Conservation (phyloP, 495 filamentous ascomycete genomes). For the Elasticomyces elasticus region DNA sequence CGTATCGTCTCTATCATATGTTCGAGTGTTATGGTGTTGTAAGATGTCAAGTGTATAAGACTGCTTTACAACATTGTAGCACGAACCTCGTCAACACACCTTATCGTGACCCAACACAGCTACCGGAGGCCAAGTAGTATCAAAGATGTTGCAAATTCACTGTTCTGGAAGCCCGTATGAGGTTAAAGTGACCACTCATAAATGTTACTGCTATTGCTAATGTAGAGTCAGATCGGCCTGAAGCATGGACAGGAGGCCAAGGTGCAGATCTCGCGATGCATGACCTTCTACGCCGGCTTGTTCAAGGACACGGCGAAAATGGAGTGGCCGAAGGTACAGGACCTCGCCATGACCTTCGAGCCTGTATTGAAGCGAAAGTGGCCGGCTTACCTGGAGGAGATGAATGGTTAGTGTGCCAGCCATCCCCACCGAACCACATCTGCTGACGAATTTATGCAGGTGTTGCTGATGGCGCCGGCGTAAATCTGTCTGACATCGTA, state of each 20-base stretch:
- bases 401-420: constrained; percentile 30
- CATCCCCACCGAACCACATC: not conserved
- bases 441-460: constrained; percentile 27
- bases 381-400: constrained; percentile 43
- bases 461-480: constrained; percentile 49
- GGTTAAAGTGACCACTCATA: constrained; percentile 19
- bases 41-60: too few species aligned
- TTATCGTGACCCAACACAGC: not conserved
- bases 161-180: constrained; percentile 28
- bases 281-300: constrained; percentile 43
- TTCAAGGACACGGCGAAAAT: constrained; percentile 42
- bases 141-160: constrained; percentile 20
- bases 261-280: constrained; percentile 37
- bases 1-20: too few species aligned
- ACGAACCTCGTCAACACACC: not conserved
- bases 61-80: too few species aligned
- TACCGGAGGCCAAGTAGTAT: not conserved
- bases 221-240: constrained; percentile 46
- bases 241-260: constrained; percentile 43
- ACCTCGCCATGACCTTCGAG: constrained; percentile 39
- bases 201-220: too few species aligned
- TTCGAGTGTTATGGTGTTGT: too few species aligned
- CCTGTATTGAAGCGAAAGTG: constrained; percentile 32
- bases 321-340: constrained; percentile 40
- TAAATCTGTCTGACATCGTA: constrained; percentile 48